Percentiles rank a stretch among this genome's conserved stretches.
Evolutionary conservation across 2,329 filamentous ascomycete species (phyloP).

Genomic region (Shiraia sp.): DNA sequence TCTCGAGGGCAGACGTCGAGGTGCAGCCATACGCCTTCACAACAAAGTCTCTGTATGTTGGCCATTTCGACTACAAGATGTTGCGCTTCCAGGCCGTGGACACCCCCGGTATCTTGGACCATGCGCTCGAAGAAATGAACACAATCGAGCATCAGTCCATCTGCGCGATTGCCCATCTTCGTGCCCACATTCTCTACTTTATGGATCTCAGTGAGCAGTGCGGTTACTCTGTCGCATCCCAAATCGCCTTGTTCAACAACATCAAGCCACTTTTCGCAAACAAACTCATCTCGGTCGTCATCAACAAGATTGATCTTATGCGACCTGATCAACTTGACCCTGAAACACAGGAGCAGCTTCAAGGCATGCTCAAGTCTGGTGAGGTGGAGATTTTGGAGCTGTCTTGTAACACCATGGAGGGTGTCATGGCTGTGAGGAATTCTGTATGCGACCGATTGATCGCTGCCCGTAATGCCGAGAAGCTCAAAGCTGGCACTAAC

Average conservation of each 20-base stretch:
- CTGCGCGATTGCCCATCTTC: slow-evolving; percentile 93
- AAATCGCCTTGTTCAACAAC: slow-evolving; percentile 93
- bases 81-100: slow-evolving; percentile 89
- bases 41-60: slow-evolving; percentile 95
- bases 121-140: slow-evolving; percentile 97
- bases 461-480: slow-evolving; percentile 90
- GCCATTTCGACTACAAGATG: slow-evolving; percentile 98
- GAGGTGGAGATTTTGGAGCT: slow-evolving; percentile 93
- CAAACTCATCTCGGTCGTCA: slow-evolving; percentile 93
- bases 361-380: slow-evolving; percentile 78
- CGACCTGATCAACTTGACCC: slow-evolving; percentile 83
- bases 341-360: slow-evolving; percentile 75
- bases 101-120: slow-evolving; percentile 96
- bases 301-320: slow-evolving; percentile 97
- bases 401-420: slow-evolving; percentile 93
- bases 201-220: slow-evolving; percentile 98
- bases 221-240: slow-evolving; percentile 88
- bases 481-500: slow-evolving; percentile 87
- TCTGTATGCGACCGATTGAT: slow-evolving; percentile 90
- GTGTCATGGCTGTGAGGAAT: slow-evolving; percentile 93
- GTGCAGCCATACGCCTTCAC: slow-evolving; percentile 98
- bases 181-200: slow-evolving; percentile 94
- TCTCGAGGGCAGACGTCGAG: slow-evolving; percentile 93
- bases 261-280: slow-evolving; percentile 94
- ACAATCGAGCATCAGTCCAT: slow-evolving; percentile 99